phyloP scores from a whole-genome alignment of 352 stramenopile genomes.

The Labyrinthula sp. region DNA sequence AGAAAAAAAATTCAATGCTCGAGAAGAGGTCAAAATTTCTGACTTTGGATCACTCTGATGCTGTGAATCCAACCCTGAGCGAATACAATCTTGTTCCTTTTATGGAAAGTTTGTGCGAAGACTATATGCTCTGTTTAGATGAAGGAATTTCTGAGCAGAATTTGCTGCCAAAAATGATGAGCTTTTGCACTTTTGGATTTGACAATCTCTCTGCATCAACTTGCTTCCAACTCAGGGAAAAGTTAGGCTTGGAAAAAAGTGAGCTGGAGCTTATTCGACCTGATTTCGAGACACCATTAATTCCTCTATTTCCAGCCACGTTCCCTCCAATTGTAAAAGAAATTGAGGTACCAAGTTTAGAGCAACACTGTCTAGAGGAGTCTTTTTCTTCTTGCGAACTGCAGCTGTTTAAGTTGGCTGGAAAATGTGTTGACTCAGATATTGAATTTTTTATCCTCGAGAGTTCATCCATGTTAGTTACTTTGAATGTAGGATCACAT shows the following conservation, averaged over 20 bases:
- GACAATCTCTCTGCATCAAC: slow-evolving; percentile 71
- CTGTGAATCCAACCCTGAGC: slow-evolving; percentile 49
- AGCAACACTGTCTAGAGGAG: slow-evolving; percentile 88
- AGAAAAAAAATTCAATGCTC: neutral
- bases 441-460: slow-evolving; percentile 79
- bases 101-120: slow-evolving; percentile 67
- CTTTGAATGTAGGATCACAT: too few species aligned
- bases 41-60: slow-evolving; percentile 12
- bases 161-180: slow-evolving; percentile 65
- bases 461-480: too few species aligned
- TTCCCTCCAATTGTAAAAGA: slow-evolving; percentile 73
- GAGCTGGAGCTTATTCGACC: slow-evolving; percentile 77
- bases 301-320: slow-evolving; percentile 64
- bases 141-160: too few species aligned
- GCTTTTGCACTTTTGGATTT: too few species aligned
- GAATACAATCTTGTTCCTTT: slow-evolving; percentile 70
- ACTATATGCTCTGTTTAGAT: slow-evolving; percentile 74
- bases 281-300: slow-evolving; percentile 76
- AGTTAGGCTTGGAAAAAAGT: slow-evolving; percentile 77
- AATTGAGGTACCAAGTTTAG: slow-evolving; percentile 59
- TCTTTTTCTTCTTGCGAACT: slow-evolving; percentile 72
- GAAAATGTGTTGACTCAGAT: slow-evolving; percentile 76
- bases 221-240: slow-evolving; percentile 79
- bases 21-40: neutral
- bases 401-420: slow-evolving; percentile 72